Conservation (phyloP, 2,329 filamentous ascomycete species). For the Aspergillus flavus region DNA sequence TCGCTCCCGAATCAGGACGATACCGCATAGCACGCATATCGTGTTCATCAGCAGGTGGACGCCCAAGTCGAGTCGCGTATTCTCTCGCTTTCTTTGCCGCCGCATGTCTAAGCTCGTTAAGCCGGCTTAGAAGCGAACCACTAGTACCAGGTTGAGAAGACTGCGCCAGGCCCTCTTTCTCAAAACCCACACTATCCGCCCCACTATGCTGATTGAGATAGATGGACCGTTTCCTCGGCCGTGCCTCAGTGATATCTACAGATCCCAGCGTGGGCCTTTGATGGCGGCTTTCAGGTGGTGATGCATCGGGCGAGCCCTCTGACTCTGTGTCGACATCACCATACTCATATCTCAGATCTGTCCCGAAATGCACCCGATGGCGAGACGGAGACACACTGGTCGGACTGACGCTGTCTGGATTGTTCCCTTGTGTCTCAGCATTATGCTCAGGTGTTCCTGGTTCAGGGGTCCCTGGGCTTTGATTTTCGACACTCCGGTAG, state of each 20-base stretch:
- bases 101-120: not conserved
- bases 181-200: slow-evolving; percentile 8
- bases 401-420: not conserved
- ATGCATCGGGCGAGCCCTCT: slow-evolving; percentile 9
- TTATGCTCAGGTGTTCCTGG: not conserved
- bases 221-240: not conserved
- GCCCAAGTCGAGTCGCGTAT: not conserved
- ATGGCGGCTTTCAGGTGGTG: not conserved
- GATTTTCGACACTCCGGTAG: slow-evolving; percentile 10
- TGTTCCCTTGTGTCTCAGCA: not conserved
- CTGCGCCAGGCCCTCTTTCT: not conserved
- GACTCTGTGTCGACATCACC: not conserved
- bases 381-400: not conserved
- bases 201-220: slow-evolving; percentile 7
- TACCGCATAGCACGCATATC: not conserved
- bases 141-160: not conserved
- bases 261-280: slow-evolving; percentile 21
- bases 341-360: slow-evolving; percentile 11
- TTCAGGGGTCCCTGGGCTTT: not conserved
- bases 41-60: slow-evolving; percentile 3
- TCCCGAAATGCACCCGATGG: slow-evolving; percentile 12
- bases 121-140: not conserved
- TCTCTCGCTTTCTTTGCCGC: not conserved
- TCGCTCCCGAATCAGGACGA: not conserved
- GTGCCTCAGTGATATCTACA: slow-evolving; percentile 31